Conservation (phyloP, 352 stramenopile species). For the Peronospora destructor region DNA sequence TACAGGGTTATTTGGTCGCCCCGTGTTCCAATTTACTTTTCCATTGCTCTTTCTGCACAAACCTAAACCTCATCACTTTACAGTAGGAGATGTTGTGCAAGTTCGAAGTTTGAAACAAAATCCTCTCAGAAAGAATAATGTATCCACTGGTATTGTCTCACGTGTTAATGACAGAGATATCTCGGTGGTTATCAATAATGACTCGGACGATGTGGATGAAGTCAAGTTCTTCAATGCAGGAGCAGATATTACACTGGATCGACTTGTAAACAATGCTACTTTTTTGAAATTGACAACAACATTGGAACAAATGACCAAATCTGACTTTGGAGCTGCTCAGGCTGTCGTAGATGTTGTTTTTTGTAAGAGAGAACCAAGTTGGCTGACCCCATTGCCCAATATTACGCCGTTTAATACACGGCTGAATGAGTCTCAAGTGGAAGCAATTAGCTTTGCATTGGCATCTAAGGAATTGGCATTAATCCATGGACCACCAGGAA, state of each 20-base stretch:
- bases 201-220: constrained; percentile 58
- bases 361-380: constrained; percentile 35
- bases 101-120: constrained; percentile 39
- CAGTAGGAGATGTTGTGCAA: constrained; percentile 78
- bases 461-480: constrained; percentile 83
- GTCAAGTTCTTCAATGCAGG: constrained; percentile 27
- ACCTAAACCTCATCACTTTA: constrained; percentile 74
- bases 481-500: constrained; percentile 91
- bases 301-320: constrained; percentile 64
- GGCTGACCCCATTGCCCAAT: constrained; percentile 40
- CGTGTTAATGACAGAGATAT: constrained; percentile 54
- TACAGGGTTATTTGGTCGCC: constrained; percentile 68
- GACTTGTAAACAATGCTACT: constrained; percentile 82
- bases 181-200: constrained; percentile 39
- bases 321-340: constrained; percentile 48
- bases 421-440: constrained; percentile 73
- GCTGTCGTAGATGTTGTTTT: constrained; percentile 71
- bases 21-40: constrained; percentile 47
- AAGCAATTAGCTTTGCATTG: constrained; percentile 72
- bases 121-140: constrained; percentile 7
- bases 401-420: constrained; percentile 43
- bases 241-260: constrained; percentile 55
- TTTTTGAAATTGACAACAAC: constrained; percentile 62
- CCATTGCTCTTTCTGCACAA: constrained; percentile 34
- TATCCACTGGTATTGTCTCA: constrained; percentile 57